These are phyloP conservation scores for Penicillium psychrofluorescens DNA, from an alignment of 495 filamentous ascomycete species.

Conservation along the genomic window DNA sequence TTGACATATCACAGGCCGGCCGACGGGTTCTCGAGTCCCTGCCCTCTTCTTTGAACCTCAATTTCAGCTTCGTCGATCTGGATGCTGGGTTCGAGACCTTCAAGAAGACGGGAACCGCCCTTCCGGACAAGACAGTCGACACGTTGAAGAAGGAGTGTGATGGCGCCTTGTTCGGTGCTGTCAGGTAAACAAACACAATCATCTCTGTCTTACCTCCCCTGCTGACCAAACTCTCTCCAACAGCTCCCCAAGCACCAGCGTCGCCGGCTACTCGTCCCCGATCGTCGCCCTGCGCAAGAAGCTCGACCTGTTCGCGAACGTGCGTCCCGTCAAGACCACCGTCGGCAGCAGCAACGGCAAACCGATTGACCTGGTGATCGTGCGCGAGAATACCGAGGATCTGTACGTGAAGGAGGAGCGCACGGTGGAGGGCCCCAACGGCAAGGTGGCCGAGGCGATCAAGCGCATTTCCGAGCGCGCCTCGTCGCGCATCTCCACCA, in stretches of 20 bases:
- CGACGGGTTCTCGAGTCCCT: conserved; percentile 85
- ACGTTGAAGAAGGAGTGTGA: conserved; percentile 83
- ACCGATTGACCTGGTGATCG: conserved; percentile 93
- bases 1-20: conserved; percentile 51
- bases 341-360: conserved; percentile 38
- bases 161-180: conserved; percentile 93
- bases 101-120: conserved; percentile 74
- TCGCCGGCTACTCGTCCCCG: conserved; percentile 91
- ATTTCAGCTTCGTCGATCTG: conserved; percentile 90
- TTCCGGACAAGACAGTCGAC: conserved; percentile 86
- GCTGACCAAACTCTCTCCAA: conserved; percentile 1
- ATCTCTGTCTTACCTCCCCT: neutral
- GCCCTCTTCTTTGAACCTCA: conserved; percentile 70
- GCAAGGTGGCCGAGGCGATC: conserved; percentile 92
- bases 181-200: conserved; percentile 43
- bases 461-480: conserved; percentile 90
- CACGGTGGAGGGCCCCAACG: conserved; percentile 61
- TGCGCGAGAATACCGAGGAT: conserved; percentile 97
- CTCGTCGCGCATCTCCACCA: conserved; percentile 74
- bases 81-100: conserved; percentile 91
- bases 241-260: conserved; percentile 76
- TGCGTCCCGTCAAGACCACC: conserved; percentile 90
- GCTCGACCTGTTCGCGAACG: conserved; percentile 93
- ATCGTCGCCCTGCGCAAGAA: conserved; percentile 96
- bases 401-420: conserved; percentile 97